Base-by-base conservation (phyloP, 2,329 filamentous ascomycete genomes). In the Colletotrichum acutatum region DNA sequence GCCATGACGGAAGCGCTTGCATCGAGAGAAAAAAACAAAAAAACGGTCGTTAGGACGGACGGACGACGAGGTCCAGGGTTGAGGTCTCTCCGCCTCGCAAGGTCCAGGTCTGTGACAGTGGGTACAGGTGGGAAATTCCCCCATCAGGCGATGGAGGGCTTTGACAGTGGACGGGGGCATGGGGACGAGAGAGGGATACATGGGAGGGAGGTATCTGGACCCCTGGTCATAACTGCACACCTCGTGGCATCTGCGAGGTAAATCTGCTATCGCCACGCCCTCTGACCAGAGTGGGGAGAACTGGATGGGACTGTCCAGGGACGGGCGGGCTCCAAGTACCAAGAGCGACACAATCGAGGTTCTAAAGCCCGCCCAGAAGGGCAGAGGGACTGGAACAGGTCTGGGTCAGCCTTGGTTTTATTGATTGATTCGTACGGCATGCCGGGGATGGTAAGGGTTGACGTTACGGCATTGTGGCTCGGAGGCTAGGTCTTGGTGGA, bases 1-100 rank as follows among this genome's bases (percentile, higher is more conserved):
- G 74, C 74, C 71, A 75, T 75, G 72, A 75, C 74, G 72, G 74
- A 74, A 75, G 74, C 66, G 72, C 74, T 74, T 72, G 74, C 68
- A 63, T 72, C 71, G 62, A 65, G 26, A 42, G 22, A 22, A 53
- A 63, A 66, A 63, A 46, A 66, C 28, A 60, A 71, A 71, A 73
- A 74, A 74, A 74, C 71, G 64, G 74, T 75, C 68, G 68, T 68
- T 65, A 71, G 71, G 74, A 60, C 67, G 74, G 73, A 66, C 66
- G 70, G 70, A 63, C 71, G 63, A 67, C 66, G 66, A 67, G 59
- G 64, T 65, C 71, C 74, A 74, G 74, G 74, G 74, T 74, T 66
- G 74, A 74, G 67, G 66, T 74, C 66, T 66, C 74, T 75, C 62
- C 71, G 57, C 71, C 65, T 72, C 71, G 71, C 71, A 62, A 74